phyloP scores from a whole-genome alignment of 495 filamentous ascomycete genomes.

The Penicillium canariense region DNA sequence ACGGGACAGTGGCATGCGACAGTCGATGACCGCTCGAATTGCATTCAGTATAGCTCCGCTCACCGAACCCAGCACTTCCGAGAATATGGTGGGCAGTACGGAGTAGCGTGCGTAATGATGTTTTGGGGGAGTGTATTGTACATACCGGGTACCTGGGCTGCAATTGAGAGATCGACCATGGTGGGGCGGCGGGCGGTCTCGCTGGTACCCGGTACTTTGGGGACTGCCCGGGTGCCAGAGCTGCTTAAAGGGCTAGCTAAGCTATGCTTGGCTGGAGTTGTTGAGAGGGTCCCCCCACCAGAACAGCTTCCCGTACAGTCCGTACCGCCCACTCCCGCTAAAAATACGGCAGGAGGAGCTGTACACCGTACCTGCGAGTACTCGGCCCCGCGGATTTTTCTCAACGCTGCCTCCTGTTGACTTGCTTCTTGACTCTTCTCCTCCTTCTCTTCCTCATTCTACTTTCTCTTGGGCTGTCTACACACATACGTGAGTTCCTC shows the following conservation, averaged over 20 bases:
- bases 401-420: slow-evolving; percentile 22
- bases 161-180: slow-evolving; percentile 1
- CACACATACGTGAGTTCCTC: slow-evolving; percentile 20
- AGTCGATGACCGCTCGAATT: neutral
- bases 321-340: neutral
- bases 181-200: slow-evolving; percentile 14
- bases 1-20: neutral
- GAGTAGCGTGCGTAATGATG: too few relatives aligned
- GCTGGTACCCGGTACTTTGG: slow-evolving; percentile 30
- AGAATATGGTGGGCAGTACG: too few relatives aligned
- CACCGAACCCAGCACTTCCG: too few relatives aligned
- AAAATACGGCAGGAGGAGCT: slow-evolving; percentile 24
- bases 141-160: neutral
- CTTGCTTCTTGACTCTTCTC: slow-evolving; percentile 19
- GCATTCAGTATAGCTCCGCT: too few relatives aligned
- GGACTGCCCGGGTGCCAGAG: slow-evolving; percentile 8
- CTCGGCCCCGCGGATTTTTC: slow-evolving; percentile 31
- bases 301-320: neutral
- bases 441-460: slow-evolving; percentile 15
- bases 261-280: slow-evolving; percentile 13
- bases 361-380: slow-evolving; percentile 37
- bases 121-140: neutral
- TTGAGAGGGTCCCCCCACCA: slow-evolving; percentile 19
- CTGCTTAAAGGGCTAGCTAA: too few relatives aligned
- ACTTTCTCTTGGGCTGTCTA: slow-evolving; percentile 19